Conservation (phyloP, 2,329 filamentous ascomycete species). For the Phoma sp. region DNA sequence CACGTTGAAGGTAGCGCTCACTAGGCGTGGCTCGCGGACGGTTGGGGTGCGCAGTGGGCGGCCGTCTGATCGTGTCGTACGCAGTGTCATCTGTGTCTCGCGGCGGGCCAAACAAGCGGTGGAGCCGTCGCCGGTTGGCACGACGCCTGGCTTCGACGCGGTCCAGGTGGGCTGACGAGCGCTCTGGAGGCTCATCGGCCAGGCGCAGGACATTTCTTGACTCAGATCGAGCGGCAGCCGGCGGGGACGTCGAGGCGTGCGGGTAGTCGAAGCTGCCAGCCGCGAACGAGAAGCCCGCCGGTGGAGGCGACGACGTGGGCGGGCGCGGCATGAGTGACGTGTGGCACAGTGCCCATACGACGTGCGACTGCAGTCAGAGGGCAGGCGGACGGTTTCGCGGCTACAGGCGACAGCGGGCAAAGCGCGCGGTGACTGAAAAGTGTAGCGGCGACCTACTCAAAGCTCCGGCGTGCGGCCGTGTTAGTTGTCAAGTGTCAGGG, state of each 20-base stretch:
- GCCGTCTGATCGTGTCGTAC: constrained; percentile 18
- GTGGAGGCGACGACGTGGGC: constrained; percentile 35
- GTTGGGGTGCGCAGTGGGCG: constrained; percentile 29
- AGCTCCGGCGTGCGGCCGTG: too few relatives aligned
- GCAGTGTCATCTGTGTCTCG: constrained; percentile 26
- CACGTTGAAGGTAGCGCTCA: constrained; percentile 45
- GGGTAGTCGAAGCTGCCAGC: constrained; percentile 54
- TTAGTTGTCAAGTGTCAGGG: not conserved
- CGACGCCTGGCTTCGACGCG: constrained; percentile 17
- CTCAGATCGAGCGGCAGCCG: constrained; percentile 10
- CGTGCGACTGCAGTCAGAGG: not conserved
- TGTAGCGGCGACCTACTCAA: not conserved
- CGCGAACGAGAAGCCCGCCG: constrained; percentile 39
- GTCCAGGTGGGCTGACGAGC: constrained; percentile 15
- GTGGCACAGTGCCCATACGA: constrained; percentile 23
- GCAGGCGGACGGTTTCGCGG: not conserved
- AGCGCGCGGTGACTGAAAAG: not conserved
- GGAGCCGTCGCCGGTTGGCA: constrained; percentile 22
- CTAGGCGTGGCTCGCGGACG: constrained; percentile 44
- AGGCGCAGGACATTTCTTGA: constrained; percentile 17
- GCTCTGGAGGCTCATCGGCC: constrained; percentile 17
- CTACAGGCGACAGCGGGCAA: not conserved
- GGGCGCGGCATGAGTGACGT: constrained; percentile 42
- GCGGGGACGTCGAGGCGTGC: constrained; percentile 46
- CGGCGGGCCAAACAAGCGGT: constrained; percentile 29